Conservation (phyloP, 192 early-diverging fungal genomes). For the Coemansia sp. region DNA sequence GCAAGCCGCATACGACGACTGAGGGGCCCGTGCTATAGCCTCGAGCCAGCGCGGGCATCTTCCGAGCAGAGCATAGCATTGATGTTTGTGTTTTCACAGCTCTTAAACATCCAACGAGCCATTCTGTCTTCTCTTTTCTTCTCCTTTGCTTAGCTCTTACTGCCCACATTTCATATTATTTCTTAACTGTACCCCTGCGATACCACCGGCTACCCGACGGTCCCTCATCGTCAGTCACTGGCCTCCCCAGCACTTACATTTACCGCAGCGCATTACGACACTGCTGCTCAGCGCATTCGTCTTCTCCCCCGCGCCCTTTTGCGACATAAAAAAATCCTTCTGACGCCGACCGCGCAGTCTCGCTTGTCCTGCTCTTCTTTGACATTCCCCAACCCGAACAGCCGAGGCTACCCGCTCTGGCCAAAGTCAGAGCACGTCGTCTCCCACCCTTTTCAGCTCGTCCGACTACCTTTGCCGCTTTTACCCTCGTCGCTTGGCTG, state of each 20-base stretch:
- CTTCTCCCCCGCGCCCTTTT: not conserved
- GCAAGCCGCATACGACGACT: slow-evolving; percentile 2
- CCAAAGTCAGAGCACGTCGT: slow-evolving; percentile 1
- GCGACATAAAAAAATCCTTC: not conserved
- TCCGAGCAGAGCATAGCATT: not conserved
- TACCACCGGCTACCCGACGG: not conserved
- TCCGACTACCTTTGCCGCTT: slow-evolving; percentile 5
- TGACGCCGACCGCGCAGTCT: not conserved
- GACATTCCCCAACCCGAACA: not conserved
- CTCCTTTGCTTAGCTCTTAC: slow-evolving; percentile 7
- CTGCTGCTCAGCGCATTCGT: not conserved
- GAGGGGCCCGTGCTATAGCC: slow-evolving; percentile 5
- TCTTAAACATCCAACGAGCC: slow-evolving; percentile 12
- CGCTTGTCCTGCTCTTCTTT: not conserved
- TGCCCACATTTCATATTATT: slow-evolving; percentile 6
- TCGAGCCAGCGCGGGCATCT: not conserved
- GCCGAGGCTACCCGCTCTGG: not conserved
- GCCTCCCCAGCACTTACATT: not conserved
- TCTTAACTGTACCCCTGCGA: slow-evolving; percentile 1
- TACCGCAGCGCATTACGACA: not conserved
- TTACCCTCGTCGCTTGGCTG: slow-evolving; percentile 5
- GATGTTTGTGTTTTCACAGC: slow-evolving; percentile 13
- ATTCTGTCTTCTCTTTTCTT: slow-evolving; percentile 15
- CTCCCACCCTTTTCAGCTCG: not conserved
- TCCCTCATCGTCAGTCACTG: slow-evolving; percentile 5